A percentile compares a stretch with the other conserved stretches of the same genome.
Conservation (phyloP, 2,329 filamentous ascomycete genomes). For the Bipolaris oryzae region DNA sequence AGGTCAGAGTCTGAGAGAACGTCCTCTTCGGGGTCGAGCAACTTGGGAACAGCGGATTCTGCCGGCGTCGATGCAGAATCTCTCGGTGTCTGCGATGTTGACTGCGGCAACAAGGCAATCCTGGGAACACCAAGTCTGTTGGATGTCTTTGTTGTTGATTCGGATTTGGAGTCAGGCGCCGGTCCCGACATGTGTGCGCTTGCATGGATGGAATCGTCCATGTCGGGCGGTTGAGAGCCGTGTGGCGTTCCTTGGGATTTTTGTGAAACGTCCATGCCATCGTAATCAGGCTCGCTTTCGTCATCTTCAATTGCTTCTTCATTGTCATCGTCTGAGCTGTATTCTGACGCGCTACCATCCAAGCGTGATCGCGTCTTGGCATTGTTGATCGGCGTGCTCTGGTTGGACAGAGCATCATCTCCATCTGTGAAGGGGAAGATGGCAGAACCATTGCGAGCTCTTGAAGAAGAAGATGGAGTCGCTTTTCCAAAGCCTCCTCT, state of each 20-base stretch:
- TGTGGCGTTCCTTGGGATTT: conserved; percentile 19
- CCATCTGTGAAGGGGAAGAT: conserved; percentile 43
- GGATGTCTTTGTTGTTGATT: conserved; percentile 12
- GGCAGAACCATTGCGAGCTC: conserved; percentile 42
- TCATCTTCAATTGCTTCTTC: conserved; percentile 22
- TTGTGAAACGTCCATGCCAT: conserved; percentile 20
- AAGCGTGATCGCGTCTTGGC: conserved; percentile 37
- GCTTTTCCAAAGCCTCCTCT: conserved; percentile 30
- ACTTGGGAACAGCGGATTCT: conserved; percentile 26
- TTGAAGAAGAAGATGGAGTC: conserved; percentile 37
- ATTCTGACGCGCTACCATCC: conserved; percentile 23
- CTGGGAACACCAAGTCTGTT: conserved; percentile 25
- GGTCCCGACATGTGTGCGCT: conserved; percentile 12
- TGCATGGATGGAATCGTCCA: conserved; percentile 15
- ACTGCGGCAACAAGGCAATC: conserved; percentile 28
- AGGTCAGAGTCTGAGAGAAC: conserved; percentile 45
- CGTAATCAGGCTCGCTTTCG: conserved; percentile 24
- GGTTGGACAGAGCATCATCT: conserved; percentile 45
- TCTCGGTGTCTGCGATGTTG: conserved; percentile 35
- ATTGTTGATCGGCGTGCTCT: conserved; percentile 34
- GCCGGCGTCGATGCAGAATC: conserved; percentile 34
- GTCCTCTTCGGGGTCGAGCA: conserved; percentile 44
- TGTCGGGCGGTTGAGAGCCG: conserved; percentile 29
- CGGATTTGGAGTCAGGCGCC: conserved; percentile 14
- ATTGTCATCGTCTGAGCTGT: conserved; percentile 27